A percentile compares a stretch with the other conserved stretches of the same genome.
These are phyloP conservation scores for Pugionium cornutum DNA, from an alignment of 345 rosid species.

Conservation along the genomic window DNA sequence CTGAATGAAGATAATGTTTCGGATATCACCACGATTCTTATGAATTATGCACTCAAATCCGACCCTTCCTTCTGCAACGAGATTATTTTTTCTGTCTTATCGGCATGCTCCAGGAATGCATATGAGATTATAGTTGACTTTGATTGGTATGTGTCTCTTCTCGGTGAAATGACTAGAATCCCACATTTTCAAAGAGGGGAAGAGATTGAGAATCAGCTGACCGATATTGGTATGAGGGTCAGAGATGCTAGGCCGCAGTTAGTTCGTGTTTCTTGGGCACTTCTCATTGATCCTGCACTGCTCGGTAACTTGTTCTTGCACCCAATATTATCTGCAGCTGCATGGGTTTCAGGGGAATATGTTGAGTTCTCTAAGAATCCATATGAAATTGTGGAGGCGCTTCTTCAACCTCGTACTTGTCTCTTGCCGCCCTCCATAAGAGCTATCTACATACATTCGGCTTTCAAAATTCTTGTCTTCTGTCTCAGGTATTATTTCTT, in stretches of 20 bases:
- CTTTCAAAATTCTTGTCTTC: conserved; percentile 66
- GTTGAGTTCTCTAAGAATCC: conserved; percentile 67
- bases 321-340: conserved; percentile 80
- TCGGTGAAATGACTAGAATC: conserved; percentile 84
- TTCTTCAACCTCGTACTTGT: conserved; percentile 81
- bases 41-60: conserved; percentile 84
- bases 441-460: conserved; percentile 72
- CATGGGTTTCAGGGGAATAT: conserved; percentile 93
- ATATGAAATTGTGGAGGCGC: conserved; percentile 76
- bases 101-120: conserved; percentile 63
- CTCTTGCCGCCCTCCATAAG: conserved; percentile 67
- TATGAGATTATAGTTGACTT: conserved; percentile 81
- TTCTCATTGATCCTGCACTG: conserved; percentile 95
- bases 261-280: conserved; percentile 64
- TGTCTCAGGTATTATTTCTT: conserved; percentile 49
- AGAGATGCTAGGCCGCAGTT: conserved; percentile 85
- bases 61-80: conserved; percentile 82
- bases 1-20: conserved; percentile 75
- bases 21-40: conserved; percentile 74
- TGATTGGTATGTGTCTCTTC: conserved; percentile 89
- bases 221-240: conserved; percentile 86
- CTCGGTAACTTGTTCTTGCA: conserved; percentile 82
- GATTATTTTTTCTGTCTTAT: conserved; percentile 76
- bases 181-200: conserved; percentile 79
- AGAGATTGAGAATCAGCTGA: conserved; percentile 85